Percentiles rank a stretch among this genome's conserved stretches.
These are phyloP conservation scores for Xerocomus nothofagi DNA, from an alignment of 1,284 basidiomycete species.

Conservation along the genomic window DNA sequence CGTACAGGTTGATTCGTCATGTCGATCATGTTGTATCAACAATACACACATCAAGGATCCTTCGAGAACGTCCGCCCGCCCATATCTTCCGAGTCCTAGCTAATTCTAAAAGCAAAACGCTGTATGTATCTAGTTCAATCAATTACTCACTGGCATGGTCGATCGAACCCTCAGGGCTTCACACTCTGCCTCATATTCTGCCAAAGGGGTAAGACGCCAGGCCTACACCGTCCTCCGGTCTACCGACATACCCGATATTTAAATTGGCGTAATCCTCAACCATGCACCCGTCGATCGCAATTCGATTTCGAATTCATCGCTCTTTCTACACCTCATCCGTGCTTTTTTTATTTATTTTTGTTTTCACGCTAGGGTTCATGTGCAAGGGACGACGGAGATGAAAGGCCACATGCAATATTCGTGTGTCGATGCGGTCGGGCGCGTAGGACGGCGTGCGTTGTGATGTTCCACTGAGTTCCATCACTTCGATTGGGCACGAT, in stretches of 20 bases:
- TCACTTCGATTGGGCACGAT: constrained; percentile 12
- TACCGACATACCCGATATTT: constrained; percentile 32
- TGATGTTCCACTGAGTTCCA: constrained; percentile 31
- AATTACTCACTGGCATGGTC: no score
- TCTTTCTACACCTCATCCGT: constrained; percentile 2
- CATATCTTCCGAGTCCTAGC: no score
- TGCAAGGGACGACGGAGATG: background rate
- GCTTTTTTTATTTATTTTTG: background rate
- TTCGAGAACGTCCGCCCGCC: no score
- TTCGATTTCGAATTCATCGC: constrained; percentile 1
- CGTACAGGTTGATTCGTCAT: no score
- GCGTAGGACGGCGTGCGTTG: constrained; percentile 12
- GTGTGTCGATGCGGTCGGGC: background rate
- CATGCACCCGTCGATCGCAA: background rate
- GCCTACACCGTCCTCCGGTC: constrained; percentile 39
- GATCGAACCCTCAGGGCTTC: no score
- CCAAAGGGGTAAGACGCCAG: constrained; percentile 39
- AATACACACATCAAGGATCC: no score
- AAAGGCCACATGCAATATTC: constrained; percentile 8
- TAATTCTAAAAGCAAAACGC: no score
- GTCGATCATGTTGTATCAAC: no score
- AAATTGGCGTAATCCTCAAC: constrained; percentile 7
- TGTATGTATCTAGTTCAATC: no score
- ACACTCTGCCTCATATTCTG: no score
- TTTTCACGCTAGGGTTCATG: no score